Conservation (phyloP, 1,284 basidiomycete species). For the Trichosporon coremiiforme region DNA sequence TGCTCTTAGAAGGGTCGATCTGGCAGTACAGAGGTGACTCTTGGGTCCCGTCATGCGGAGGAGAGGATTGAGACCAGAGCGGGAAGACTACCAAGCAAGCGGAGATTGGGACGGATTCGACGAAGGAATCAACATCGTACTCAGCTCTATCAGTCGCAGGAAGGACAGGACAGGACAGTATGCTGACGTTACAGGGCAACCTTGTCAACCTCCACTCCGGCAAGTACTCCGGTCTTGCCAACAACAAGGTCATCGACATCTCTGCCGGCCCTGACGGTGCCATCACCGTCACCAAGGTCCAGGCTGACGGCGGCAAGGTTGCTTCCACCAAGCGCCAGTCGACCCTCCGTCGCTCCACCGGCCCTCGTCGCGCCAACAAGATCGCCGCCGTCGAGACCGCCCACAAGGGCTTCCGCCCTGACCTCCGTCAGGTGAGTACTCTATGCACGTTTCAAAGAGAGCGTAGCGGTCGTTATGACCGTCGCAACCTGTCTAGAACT, state of each 20-base stretch:
- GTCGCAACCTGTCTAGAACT: conserved; percentile 49
- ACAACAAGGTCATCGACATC: conserved; percentile 75
- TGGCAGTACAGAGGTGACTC: no score
- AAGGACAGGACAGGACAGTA: background rate
- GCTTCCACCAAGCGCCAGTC: conserved; percentile 56
- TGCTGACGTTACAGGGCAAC: conserved; percentile 66
- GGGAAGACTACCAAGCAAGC: no score
- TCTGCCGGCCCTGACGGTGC: conserved; percentile 63
- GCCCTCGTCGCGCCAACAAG: conserved; percentile 72
- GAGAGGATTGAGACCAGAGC: no score
- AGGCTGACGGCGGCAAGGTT: conserved; percentile 61
- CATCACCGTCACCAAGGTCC: conserved; percentile 68
- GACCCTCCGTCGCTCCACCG: conserved; percentile 70
- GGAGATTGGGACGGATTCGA: no score
- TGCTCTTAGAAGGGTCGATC: no score
- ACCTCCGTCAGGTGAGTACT: conserved; percentile 74
- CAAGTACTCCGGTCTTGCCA: conserved; percentile 85
- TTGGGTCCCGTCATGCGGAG: no score
- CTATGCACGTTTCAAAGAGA: background rate
- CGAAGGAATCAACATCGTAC: background rate
- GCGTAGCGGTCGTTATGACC: background rate
- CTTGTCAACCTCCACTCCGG: conserved; percentile 79
- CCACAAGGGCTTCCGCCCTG: conserved; percentile 76
- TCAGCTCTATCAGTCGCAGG: conserved; percentile 1
- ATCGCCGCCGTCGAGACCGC: conserved; percentile 66